Base-by-base conservation (phyloP, 768 basidiomycete genomes). In the Russula virescens region DNA sequence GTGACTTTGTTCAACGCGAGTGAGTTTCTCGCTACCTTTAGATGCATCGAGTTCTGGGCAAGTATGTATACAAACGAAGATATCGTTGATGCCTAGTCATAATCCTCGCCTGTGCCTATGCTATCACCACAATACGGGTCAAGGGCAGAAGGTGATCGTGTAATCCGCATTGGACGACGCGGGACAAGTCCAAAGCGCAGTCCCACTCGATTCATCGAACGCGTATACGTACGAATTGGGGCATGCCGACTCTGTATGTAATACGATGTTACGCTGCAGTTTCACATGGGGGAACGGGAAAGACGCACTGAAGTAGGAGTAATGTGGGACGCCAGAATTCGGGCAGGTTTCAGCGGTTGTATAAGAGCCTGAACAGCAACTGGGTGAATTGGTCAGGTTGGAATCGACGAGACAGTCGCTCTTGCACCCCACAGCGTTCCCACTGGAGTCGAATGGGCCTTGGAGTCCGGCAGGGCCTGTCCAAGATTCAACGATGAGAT, bases 291-390 rank as follows among this genome's bases (percentile, higher is more conserved):
- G 38, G 38, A 38, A 14, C 13, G 6, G 38, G 6, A 38, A 40
- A 5, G 31, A 71, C 74, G 53, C 48, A 79, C 80, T 83, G 73
- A 81, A 82, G 72, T 79, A 82, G 38, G 38, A 38, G 13, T 38
- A 38, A 38, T 38, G 38, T 2, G 38, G 38, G 10, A 38, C 38
- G 5, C 38, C 38, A 38, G 38, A 38, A 38, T 11, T 38, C 10
- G 38, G 38, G 38, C 38, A 58, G 0, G 84, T 86, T 11, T 68
- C 72, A 1, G 83, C 72, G 5, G 81, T 84, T 70, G 71, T 73
- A 72, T 80, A 75, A 46, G 70, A 71, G 11, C 87, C 87, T 18
- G 80, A 80, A 75, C 87, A 89, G 72, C 38, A 88, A 68, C 87
- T 85, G 5, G 78, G 72, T 25, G 84, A 85, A 73, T 88, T 80